Percentiles rank a stretch among this genome's conserved stretches.
phyloP scores from a whole-genome alignment of 805 yeast genomes.

The Hanseniaspora nectarophila region DNA sequence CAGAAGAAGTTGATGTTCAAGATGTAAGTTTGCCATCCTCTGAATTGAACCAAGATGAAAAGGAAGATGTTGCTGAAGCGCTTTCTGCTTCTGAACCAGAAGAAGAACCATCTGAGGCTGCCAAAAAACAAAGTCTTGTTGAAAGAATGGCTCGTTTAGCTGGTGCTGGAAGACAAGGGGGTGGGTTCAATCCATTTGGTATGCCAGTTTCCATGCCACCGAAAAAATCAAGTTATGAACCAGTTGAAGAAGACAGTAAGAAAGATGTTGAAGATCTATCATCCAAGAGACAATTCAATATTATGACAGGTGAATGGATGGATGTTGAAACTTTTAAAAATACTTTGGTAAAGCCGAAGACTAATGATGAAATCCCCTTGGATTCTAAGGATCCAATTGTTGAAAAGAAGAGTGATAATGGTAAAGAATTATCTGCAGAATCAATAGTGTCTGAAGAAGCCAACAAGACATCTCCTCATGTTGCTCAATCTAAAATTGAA shows the following conservation, averaged over 20 bases:
- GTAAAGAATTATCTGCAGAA: too few species aligned
- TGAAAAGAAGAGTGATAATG: neutral
- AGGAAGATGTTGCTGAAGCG: constrained; percentile 34
- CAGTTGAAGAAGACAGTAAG: constrained; percentile 17
- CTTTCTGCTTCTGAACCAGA: constrained; percentile 43
- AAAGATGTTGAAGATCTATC: neutral
- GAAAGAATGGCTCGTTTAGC: constrained; percentile 95
- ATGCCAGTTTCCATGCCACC: constrained; percentile 24
- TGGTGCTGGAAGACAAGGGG: constrained; percentile 66
- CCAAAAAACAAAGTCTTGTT: constrained; percentile 55
- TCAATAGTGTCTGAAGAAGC: neutral
- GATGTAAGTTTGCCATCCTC: neutral
- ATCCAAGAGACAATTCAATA: constrained; percentile 8
- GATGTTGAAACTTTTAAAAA: constrained; percentile 1
- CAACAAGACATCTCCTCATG: neutral
- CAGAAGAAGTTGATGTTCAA: neutral
- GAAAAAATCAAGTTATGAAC: constrained; percentile 22
- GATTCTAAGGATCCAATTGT: neutral
- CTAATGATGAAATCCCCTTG: neutral
- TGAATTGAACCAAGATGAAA: constrained; percentile 4
- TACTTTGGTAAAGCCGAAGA: neutral
- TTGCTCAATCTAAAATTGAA: neutral
- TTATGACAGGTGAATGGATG: constrained; percentile 11
- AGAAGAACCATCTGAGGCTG: constrained; percentile 52
- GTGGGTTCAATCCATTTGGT: constrained; percentile 34